Conservation (phyloP, 2,329 filamentous ascomycete genomes). For the Nothophoma quercina region DNA sequence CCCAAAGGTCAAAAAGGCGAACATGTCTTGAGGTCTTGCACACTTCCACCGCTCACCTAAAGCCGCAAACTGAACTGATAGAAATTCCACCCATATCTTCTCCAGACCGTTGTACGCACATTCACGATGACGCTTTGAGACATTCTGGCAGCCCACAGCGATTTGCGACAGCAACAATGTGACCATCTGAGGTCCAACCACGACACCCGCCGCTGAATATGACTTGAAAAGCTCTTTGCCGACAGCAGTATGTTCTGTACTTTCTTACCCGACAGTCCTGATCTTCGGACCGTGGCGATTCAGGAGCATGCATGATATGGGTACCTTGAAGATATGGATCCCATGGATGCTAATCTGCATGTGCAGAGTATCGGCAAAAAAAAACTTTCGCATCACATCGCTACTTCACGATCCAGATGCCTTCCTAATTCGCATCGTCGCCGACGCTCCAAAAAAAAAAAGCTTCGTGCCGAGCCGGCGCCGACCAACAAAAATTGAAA, state of each 20-base stretch:
- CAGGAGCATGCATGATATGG: background rate
- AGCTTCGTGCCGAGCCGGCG: conserved; percentile 17
- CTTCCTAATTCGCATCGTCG: conserved; percentile 10
- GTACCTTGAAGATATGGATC: too few species aligned
- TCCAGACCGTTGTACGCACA: background rate
- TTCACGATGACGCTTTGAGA: background rate
- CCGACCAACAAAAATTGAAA: conserved; percentile 16
- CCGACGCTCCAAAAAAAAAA: conserved; percentile 19
- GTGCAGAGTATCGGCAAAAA: conserved; percentile 10
- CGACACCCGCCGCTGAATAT: background rate
- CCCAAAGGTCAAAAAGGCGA: background rate
- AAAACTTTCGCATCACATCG: conserved; percentile 8
- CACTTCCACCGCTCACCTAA: too few species aligned
- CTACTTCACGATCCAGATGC: conserved; percentile 15
- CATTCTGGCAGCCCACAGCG: background rate
- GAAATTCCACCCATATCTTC: too few species aligned
- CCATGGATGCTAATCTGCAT: conserved; percentile 11
- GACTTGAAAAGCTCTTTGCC: background rate
- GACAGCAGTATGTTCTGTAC: background rate
- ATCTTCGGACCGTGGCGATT: background rate
- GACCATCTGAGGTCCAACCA: background rate
- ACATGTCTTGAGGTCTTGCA: conserved; percentile 1
- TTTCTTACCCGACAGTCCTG: background rate
- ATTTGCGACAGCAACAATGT: background rate
- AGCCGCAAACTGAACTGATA: too few species aligned